These are phyloP conservation scores for Penicillium cataractarum DNA, from an alignment of 495 filamentous ascomycete species.

Conservation along the genomic window DNA sequence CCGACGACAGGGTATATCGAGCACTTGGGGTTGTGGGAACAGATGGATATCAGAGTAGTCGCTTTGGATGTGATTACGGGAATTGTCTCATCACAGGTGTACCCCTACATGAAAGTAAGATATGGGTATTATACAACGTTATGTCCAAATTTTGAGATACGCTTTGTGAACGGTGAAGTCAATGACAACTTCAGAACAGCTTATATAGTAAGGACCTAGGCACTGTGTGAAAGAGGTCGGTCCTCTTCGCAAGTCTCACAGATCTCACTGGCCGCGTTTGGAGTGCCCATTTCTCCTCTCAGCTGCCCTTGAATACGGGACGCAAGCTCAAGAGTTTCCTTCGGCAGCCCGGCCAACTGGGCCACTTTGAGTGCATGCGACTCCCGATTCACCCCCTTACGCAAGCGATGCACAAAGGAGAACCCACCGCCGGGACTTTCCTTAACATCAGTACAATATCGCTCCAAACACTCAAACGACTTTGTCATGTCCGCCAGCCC, in stretches of 20 bases:
- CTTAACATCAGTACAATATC: conserved; percentile 88
- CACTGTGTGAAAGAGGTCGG: not conserved
- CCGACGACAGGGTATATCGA: not conserved
- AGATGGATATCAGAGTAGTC: not conserved
- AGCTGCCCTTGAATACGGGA: conserved; percentile 32
- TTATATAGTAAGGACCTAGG: not conserved
- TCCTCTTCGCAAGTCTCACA: not conserved
- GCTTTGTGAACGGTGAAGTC: not conserved
- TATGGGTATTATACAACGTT: not conserved
- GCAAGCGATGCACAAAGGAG: conserved; percentile 82
- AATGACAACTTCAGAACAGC: not conserved
- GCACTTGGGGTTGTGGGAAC: not conserved
- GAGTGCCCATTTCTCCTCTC: conserved; percentile 8
- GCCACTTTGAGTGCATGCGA: conserved; percentile 95
- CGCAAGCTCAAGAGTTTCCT: conserved; percentile 61
- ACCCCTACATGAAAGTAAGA: not conserved
- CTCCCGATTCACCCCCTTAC: conserved; percentile 79
- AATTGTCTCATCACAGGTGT: not conserved
- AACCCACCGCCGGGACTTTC: conserved; percentile 68
- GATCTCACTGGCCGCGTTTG: not conserved
- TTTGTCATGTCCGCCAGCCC: conserved; percentile 74
- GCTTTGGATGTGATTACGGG: not conserved
- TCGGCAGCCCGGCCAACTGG: conserved; percentile 75
- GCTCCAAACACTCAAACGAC: conserved; percentile 65
- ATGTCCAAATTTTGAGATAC: not conserved